phyloP scores from a whole-genome alignment of 192 early-diverging fungal species.

The Rhizophagus clarus region DNA sequence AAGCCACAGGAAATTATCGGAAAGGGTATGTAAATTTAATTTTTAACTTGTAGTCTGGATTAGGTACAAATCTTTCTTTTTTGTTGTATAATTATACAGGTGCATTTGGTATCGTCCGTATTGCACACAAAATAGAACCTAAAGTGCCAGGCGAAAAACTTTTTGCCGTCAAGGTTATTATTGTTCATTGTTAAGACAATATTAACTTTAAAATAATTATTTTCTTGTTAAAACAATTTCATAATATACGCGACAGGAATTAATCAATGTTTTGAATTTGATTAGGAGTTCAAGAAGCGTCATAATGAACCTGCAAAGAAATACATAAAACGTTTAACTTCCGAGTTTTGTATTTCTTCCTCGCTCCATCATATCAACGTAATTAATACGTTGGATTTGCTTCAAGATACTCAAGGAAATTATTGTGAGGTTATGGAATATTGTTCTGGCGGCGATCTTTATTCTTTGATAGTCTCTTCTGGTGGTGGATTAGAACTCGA shows the following conservation, averaged over 20 bases:
- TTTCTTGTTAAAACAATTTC: no score
- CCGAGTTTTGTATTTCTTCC: conserved; percentile 85
- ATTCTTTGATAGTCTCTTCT: conserved; percentile 63
- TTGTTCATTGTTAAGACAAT: neutral
- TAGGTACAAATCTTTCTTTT: neutral
- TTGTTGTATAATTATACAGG: conserved; percentile 24
- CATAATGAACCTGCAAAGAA: conserved; percentile 50
- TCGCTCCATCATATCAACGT: conserved; percentile 77
- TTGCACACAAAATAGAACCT: conserved; percentile 42
- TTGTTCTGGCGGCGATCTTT: conserved; percentile 81
- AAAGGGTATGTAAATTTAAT: conserved; percentile 15
- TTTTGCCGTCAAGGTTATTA: conserved; percentile 49
- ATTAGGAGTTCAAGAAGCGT: conserved; percentile 84
- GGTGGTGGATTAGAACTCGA: conserved; percentile 53
- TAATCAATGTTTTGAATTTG: neutral
- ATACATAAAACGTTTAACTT: conserved; percentile 58
- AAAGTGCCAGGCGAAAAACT: conserved; percentile 39
- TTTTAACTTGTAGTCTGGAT: neutral
- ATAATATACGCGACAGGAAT: neutral
- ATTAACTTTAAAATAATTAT: neutral
- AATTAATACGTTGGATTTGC: conserved; percentile 76
- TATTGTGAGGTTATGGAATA: conserved; percentile 84
- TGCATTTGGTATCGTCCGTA: conserved; percentile 47
- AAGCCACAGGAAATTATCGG: conserved; percentile 47
- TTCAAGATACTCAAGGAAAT: conserved; percentile 65